Evolutionary conservation across 2,329 filamentous ascomycete genomes (phyloP).

Genomic region (Colletotrichum ledebouriae): DNA sequence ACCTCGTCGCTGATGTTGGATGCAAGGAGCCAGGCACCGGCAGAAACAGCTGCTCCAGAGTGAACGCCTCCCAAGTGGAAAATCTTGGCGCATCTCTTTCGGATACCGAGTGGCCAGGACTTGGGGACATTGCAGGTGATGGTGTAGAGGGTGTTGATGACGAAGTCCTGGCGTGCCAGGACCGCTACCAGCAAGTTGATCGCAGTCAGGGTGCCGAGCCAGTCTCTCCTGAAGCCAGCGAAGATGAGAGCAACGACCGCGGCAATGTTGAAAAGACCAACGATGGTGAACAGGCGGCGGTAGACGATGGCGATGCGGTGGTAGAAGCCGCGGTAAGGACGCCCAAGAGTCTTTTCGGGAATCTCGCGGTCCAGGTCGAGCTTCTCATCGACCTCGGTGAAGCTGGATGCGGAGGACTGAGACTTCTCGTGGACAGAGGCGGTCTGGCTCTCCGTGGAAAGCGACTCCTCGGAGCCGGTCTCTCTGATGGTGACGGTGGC

Average conservation of each 20-base stretch:
- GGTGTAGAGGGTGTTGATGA: constrained; percentile 66
- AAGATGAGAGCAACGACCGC: constrained; percentile 60
- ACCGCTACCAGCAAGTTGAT: constrained; percentile 64
- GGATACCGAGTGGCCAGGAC: constrained; percentile 61
- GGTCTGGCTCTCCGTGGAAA: constrained; percentile 11
- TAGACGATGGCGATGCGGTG: constrained; percentile 66
- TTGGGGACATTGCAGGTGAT: constrained; percentile 60
- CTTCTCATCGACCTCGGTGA: constrained; percentile 38
- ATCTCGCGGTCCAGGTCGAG: constrained; percentile 45
- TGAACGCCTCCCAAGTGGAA: constrained; percentile 67
- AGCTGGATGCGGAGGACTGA: constrained; percentile 33
- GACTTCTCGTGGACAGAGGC: constrained; percentile 12
- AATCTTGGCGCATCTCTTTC: constrained; percentile 62
- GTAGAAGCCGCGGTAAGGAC: constrained; percentile 56
- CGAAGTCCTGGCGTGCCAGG: constrained; percentile 65
- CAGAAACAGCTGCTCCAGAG: constrained; percentile 63
- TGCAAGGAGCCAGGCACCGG: constrained; percentile 63
- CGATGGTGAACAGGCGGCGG: constrained; percentile 67
- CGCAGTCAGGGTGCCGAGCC: constrained; percentile 58
- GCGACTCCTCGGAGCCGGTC: constrained; percentile 22
- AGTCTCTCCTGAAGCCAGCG: constrained; percentile 32
- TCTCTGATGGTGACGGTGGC: constrained; percentile 15
- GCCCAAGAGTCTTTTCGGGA: constrained; percentile 57
- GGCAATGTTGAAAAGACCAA: constrained; percentile 63
- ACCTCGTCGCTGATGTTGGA: constrained; percentile 52